phyloP scores from a whole-genome alignment of 805 yeast species.

The Wickerhamomyces bisporus region DNA sequence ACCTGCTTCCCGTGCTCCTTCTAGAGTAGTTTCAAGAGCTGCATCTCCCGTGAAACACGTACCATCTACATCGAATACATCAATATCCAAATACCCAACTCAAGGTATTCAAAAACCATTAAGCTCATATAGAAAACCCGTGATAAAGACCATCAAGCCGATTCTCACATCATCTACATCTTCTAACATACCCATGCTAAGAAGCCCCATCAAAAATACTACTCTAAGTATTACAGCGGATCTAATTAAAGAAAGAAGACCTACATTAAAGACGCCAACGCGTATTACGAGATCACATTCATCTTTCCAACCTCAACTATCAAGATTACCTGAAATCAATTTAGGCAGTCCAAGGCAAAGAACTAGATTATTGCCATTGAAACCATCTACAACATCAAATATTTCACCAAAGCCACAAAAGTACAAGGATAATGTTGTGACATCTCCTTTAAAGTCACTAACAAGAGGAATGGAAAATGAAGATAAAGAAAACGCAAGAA shows the following conservation, averaged over 20 bases:
- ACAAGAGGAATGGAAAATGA: conserved; percentile 1
- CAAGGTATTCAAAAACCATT: conserved; percentile 19
- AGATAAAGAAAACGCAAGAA: conserved; percentile 11
- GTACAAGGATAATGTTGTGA: conserved; percentile 11
- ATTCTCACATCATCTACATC: conserved; percentile 10
- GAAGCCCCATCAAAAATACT: conserved; percentile 13
- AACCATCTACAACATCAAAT: conserved; percentile 10
- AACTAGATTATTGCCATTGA: conserved; percentile 13
- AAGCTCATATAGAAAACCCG: conserved; percentile 10
- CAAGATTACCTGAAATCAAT: conserved; percentile 11
- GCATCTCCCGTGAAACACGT: neutral
- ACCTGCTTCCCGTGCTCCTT: conserved; percentile 16
- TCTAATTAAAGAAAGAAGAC: conserved; percentile 7
- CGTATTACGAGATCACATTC: conserved; percentile 17
- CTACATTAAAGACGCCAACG: conserved; percentile 8
- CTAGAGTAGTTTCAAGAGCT: conserved; percentile 10
- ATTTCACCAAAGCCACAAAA: conserved; percentile 4
- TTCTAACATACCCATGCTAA: conserved; percentile 7
- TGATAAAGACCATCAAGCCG: conserved; percentile 8
- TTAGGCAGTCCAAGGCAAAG: conserved; percentile 10
- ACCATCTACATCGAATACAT: neutral
- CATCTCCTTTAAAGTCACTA: conserved; percentile 24
- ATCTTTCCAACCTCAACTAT: conserved; percentile 20
- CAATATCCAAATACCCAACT: conserved; percentile 3
- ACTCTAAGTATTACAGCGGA: conserved; percentile 7